Percentiles rank a stretch among this genome's conserved stretches.
Evolutionary conservation across 768 basidiomycete species (phyloP).

Genomic region (Serendipita sp.): DNA sequence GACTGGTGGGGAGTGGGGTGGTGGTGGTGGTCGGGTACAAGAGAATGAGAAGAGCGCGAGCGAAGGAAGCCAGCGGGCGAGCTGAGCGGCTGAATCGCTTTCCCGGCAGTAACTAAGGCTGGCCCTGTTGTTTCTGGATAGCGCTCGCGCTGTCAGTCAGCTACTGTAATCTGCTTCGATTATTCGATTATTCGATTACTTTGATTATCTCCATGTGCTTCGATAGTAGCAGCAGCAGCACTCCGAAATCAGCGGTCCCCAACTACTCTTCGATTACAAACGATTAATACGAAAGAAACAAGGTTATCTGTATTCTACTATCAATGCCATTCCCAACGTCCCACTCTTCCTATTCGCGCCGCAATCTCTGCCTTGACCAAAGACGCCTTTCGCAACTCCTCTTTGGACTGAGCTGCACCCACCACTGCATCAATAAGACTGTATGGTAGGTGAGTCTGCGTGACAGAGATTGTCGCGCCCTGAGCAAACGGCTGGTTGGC

Average conservation of each 20-base stretch:
- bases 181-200: no score
- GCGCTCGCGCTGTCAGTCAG: no score
- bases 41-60: not conserved
- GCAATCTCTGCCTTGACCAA: not conserved
- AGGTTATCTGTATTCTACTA: not conserved
- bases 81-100: no score
- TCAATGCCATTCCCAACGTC: not conserved
- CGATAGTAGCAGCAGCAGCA: no score
- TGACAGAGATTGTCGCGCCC: conserved; percentile 36
- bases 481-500: conserved; percentile 26
- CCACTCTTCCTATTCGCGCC: not conserved
- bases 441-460: conserved; percentile 66
- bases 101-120: no score
- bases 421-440: conserved; percentile 71
- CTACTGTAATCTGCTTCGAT: no score
- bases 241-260: no score
- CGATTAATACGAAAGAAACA: not conserved
- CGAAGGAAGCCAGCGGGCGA: no score
- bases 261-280: no score
- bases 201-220: no score
- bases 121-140: no score
- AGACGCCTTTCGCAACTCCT: conserved; percentile 15
- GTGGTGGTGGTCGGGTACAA: not conserved
- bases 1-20: conserved; percentile 1
- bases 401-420: conserved; percentile 38